A percentile compares a stretch with the other conserved stretches of the same genome.
Conservation (phyloP, 345 rosid genomes). For the Hypericum androsaemum region DNA sequence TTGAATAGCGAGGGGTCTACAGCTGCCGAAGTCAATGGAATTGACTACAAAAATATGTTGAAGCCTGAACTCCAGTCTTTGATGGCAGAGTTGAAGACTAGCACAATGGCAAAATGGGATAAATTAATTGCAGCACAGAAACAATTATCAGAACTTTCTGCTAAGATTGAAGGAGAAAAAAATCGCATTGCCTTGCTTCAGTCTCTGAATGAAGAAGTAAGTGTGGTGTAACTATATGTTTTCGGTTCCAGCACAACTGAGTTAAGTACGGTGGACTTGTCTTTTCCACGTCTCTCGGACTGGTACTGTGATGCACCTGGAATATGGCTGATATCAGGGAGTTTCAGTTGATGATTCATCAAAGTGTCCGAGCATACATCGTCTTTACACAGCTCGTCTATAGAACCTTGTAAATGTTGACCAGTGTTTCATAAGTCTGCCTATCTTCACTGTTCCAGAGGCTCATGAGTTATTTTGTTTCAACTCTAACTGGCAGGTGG, state of each 20-base stretch:
- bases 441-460: not conserved
- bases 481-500: conserved; percentile 31
- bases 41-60: conserved; percentile 55
- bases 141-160: conserved; percentile 40
- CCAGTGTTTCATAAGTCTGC: not conserved
- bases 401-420: not conserved
- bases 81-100: conserved; percentile 39
- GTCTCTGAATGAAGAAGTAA: conserved; percentile 44
- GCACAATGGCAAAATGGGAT: conserved; percentile 42
- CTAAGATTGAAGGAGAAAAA: conserved; percentile 43
- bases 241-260: no score
- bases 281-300: no score
- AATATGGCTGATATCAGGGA: no score
- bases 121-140: conserved; percentile 45
- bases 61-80: conserved; percentile 52
- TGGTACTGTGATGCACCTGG: no score
- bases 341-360: no score
- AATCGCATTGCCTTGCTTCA: conserved; percentile 30
- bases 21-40: conserved; percentile 65
- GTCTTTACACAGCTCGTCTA: no score
- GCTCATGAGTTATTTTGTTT: not conserved
- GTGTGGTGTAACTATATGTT: conserved; percentile 4
- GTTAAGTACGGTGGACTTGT: no score
- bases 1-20: conserved; percentile 48
- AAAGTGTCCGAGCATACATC: no score